These are phyloP conservation scores for Fusarium cyanostomum DNA, from an alignment of 2,329 filamentous ascomycete genomes.

Conservation along the genomic window DNA sequence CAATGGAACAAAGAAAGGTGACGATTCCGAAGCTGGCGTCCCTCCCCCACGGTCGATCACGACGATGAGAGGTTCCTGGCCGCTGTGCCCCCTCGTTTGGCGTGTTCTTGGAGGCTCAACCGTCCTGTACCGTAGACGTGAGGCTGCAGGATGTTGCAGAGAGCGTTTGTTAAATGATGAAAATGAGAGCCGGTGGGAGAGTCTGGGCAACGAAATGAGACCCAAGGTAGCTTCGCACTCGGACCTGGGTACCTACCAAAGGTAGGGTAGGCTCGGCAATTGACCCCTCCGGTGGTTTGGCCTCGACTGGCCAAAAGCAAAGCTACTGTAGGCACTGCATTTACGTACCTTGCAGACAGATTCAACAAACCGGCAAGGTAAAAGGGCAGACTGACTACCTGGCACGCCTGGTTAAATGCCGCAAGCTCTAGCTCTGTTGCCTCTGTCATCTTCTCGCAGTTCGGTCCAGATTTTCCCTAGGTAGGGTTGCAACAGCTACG, in stretches of 20 bases:
- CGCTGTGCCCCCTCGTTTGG: slow-evolving; percentile 8
- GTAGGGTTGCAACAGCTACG: background rate
- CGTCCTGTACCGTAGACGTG: background rate
- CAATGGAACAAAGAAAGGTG: slow-evolving; percentile 20
- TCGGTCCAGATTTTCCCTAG: background rate
- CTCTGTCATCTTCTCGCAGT: too few species aligned
- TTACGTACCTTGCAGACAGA: background rate
- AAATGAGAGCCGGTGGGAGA: background rate
- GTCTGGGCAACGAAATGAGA: background rate
- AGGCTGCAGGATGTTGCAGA: background rate
- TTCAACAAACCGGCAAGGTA: too few species aligned
- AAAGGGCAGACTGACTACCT: too few species aligned
- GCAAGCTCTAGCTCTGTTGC: too few species aligned
- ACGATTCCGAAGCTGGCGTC: slow-evolving; percentile 3
- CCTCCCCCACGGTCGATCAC: slow-evolving; percentile 6
- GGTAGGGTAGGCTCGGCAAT: slow-evolving; percentile 2
- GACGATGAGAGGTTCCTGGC: background rate
- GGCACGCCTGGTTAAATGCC: too few species aligned
- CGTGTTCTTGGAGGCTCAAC: background rate
- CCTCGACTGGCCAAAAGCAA: background rate
- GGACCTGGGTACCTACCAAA: background rate
- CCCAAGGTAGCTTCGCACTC: slow-evolving; percentile 1
- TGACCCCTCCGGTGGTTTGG: background rate
- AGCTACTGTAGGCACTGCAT: background rate
- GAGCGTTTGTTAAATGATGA: background rate